Evolutionary conservation across 2,329 filamentous ascomycete genomes (phyloP), one percentile per base, ranked within the genome.

Genomic region (Knoxdaviesia proteae): DNA sequence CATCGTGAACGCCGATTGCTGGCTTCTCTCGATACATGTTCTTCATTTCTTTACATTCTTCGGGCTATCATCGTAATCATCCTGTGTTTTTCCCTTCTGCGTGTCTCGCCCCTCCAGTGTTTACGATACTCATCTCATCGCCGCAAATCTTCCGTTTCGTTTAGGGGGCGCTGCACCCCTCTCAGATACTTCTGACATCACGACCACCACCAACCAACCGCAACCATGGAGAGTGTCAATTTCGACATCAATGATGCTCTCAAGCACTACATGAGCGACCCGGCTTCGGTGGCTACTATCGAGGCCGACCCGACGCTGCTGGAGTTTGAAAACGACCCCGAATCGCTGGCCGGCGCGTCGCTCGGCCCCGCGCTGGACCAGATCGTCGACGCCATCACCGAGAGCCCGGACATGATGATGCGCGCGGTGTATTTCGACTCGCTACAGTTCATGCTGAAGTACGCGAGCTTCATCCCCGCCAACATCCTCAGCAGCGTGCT

Each of bases 241-340:
- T 98, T 98, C 64, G 84, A 96, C 60, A 84, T 98, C 61, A 94
- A 94, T 59, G 81, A 94, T 65, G 84, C 86, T 50, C 80, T 96
- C 60, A 94, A 94, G 68, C 74, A 84, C 58, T 98, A 94, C 63
- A 83, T 94, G 72, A 92, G 84, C 62, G 88, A 96, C 58, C 88
- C 90, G 6, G 68, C 77, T 39, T 73, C 75, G 36, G 81, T 96
- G 44, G 68, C 80, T 6, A 94, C 87, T 3, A 78, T 82, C 38
- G 88, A 96, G 58, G 90, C 87, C 44, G 81, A 90, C 51, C 61
- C 77, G 38, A 74, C 80, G 46, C 74, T 98, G 20, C 69, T 86
- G 52, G 88, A 96, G 57, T 92, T 84, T 71, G 90, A 96, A 64
- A 81, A 82, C 58, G 84, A 94, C 52, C 82, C 84, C 42, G 84